Conservation (phyloP, 306 rosid species). For the Citrullus mucosospermus region DNA sequence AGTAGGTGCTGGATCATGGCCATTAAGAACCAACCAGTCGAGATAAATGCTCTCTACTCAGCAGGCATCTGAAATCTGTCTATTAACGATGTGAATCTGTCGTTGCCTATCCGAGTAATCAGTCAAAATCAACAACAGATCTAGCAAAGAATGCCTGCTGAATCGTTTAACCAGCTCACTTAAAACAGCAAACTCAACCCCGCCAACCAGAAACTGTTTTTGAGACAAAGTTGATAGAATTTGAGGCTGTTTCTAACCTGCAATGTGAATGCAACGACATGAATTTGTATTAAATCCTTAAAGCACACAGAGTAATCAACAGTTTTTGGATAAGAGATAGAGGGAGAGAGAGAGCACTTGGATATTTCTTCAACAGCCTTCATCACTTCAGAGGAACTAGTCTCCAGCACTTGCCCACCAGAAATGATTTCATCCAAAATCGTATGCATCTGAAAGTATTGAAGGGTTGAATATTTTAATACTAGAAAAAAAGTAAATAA, state of each 20-base stretch:
- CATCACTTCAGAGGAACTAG: constrained; percentile 73
- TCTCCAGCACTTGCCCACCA: constrained; percentile 91
- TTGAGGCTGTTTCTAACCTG: constrained; percentile 80
- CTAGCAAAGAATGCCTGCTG: background rate
- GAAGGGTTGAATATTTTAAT: no score
- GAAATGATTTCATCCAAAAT: constrained; percentile 77
- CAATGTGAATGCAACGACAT: background rate
- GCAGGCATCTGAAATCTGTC: no score
- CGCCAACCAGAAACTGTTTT: constrained; percentile 87
- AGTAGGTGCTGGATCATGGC: no score
- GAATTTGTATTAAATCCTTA: background rate
- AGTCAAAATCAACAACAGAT: no score
- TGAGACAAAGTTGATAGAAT: constrained; percentile 59
- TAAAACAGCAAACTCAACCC: constrained; percentile 20
- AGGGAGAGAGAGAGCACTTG: constrained; percentile 29
- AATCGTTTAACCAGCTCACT: background rate
- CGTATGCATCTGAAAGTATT: constrained; percentile 35
- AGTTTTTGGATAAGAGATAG: background rate
- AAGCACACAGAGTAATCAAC: background rate
- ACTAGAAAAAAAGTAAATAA: no score
- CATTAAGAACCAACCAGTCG: no score
- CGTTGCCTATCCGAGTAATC: no score
- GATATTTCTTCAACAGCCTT: constrained; percentile 82
- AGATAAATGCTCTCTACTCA: no score
- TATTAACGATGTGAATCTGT: no score